phyloP scores from a whole-genome alignment of 2,329 filamentous ascomycete species.

The Grosmannia serpens region DNA sequence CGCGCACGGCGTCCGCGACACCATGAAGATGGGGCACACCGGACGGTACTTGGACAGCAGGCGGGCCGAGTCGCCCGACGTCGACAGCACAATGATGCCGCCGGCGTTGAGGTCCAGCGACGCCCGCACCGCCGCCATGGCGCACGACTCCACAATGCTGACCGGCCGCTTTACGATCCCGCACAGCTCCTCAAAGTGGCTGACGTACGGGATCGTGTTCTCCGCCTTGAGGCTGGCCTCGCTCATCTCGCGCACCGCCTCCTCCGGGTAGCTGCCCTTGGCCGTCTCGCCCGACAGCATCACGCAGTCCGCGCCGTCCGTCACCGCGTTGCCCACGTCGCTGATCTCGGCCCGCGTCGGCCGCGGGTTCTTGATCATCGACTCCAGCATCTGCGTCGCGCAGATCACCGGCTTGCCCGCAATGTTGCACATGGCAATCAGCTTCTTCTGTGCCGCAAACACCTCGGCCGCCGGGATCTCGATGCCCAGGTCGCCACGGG shows the following conservation, averaged over 20 bases:
- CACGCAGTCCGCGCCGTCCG: constrained; percentile 96
- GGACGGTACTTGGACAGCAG: constrained; percentile 97
- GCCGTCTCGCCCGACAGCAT: constrained; percentile 99
- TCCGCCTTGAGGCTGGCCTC: constrained; percentile 94
- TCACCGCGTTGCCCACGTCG: constrained; percentile 95
- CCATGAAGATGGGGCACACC: constrained; percentile 99
- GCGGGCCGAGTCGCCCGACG: constrained; percentile 87
- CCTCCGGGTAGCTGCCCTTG: constrained; percentile 88
- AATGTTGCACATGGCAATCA: constrained; percentile 99
- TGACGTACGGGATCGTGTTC: constrained; percentile 94
- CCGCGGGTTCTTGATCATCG: constrained; percentile 99
- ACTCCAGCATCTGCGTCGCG: constrained; percentile 99
- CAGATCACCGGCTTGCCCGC: constrained; percentile 98
- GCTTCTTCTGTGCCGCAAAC: constrained; percentile 99
- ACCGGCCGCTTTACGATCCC: constrained; percentile 73
- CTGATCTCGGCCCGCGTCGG: constrained; percentile 97
- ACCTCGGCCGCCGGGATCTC: constrained; percentile 98
- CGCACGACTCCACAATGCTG: constrained; percentile 81
- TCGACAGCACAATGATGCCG: constrained; percentile 91
- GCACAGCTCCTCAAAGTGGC: constrained; percentile 90
- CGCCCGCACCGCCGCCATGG: constrained; percentile 92
- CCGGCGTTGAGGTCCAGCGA: constrained; percentile 94
- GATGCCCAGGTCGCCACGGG: constrained; percentile 95
- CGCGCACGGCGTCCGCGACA: constrained; percentile 75
- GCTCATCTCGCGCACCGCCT: constrained; percentile 96